Conservation (phyloP, 2,329 filamentous ascomycete species). For the Plectosphaerella sp. region DNA sequence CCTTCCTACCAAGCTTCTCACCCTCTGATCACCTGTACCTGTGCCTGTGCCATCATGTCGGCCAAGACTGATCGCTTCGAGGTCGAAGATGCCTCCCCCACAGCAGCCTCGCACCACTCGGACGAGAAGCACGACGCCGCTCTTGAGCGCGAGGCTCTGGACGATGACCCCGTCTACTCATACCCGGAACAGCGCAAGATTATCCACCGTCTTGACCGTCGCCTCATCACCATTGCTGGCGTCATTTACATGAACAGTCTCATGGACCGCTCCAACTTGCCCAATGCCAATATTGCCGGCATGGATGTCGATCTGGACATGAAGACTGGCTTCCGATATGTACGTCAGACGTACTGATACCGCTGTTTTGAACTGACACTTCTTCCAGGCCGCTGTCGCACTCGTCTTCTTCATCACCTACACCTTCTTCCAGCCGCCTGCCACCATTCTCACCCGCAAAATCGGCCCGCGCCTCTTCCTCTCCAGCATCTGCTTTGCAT, state of each 20-base stretch:
- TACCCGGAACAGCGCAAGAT: not conserved
- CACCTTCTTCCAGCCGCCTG: slow-evolving; percentile 15
- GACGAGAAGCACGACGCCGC: not conserved
- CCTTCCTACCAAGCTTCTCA: not conserved
- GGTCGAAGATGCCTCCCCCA: not conserved
- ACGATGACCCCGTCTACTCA: not conserved
- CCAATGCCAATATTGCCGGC: slow-evolving; percentile 12
- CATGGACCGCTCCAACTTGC: slow-evolving; percentile 12
- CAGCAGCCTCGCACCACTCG: not conserved
- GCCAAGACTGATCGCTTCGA: not conserved
- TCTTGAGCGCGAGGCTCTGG: not conserved
- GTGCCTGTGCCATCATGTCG: not conserved
- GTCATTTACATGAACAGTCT: slow-evolving; percentile 3
- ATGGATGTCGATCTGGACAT: slow-evolving; percentile 10
- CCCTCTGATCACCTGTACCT: slow-evolving; percentile 11
- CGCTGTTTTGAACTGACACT: not conserved
- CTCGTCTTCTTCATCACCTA: slow-evolving; percentile 18
- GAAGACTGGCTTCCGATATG: slow-evolving; percentile 9
- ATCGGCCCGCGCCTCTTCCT: slow-evolving; percentile 16
- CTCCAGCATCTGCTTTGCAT: slow-evolving; percentile 6
- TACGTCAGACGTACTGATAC: not conserved
- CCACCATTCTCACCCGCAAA: slow-evolving; percentile 14
- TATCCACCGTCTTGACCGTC: slow-evolving; percentile 56
- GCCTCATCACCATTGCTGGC: slow-evolving; percentile 52
- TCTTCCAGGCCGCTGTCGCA: slow-evolving; percentile 9